Conservation (phyloP, 2,329 filamentous ascomycete genomes). For the Ceratocystis ficicola region DNA sequence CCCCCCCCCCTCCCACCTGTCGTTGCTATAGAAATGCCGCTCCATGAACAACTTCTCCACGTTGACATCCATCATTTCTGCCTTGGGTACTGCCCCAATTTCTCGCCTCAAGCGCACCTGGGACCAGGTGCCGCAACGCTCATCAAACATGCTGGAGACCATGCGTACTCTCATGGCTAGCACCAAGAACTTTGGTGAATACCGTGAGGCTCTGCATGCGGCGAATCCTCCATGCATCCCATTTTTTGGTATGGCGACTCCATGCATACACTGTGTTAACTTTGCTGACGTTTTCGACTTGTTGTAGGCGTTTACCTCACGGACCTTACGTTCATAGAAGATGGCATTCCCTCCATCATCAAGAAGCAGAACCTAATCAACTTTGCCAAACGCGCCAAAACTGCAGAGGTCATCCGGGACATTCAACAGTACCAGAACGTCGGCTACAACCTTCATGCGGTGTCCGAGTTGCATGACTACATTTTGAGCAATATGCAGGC, state of each 20-base stretch:
- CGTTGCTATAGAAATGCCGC: slow-evolving; percentile 65
- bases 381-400: slow-evolving; percentile 96
- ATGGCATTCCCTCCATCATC: slow-evolving; percentile 90
- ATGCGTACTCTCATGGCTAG: slow-evolving; percentile 95
- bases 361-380: slow-evolving; percentile 97
- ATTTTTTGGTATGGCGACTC: slow-evolving; percentile 64
- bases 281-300: background rate
- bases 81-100: slow-evolving; percentile 85
- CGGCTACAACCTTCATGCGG: slow-evolving; percentile 81
- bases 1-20: background rate
- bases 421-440: slow-evolving; percentile 99
- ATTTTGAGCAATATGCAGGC: slow-evolving; percentile 93
- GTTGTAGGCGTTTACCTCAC: slow-evolving; percentile 78
- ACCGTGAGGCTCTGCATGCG: slow-evolving; percentile 80
- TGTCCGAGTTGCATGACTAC: slow-evolving; percentile 89
- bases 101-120: slow-evolving; percentile 87
- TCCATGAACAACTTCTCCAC: slow-evolving; percentile 92
- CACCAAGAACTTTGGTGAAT: slow-evolving; percentile 96
- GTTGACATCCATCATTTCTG: slow-evolving; percentile 93
- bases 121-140: slow-evolving; percentile 82
- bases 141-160: slow-evolving; percentile 64
- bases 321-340: slow-evolving; percentile 95
- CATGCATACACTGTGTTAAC: background rate
- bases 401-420: slow-evolving; percentile 93
- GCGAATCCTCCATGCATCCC: slow-evolving; percentile 96